These are phyloP conservation scores for Ogataea minuta DNA, from an alignment of 805 yeast genomes.

Conservation along the genomic window DNA sequence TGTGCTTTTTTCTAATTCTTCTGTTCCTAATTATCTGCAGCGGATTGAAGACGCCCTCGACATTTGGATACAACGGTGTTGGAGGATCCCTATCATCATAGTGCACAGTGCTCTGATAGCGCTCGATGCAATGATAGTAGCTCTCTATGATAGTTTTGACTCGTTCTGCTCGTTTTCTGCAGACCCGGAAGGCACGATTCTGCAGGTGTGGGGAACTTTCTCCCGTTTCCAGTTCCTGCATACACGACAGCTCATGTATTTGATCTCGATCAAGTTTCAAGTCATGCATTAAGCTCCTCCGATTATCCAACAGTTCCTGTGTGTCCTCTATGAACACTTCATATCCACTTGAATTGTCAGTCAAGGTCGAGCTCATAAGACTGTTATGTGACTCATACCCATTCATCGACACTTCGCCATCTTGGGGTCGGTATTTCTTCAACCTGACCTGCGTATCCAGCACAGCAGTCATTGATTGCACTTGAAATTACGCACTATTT, in stretches of 20 bases:
- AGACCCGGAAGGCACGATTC: slow-evolving; percentile 32
- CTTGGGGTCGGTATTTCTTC: slow-evolving; percentile 16
- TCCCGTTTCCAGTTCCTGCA: background rate
- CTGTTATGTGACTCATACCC: slow-evolving; percentile 6
- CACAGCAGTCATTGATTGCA: slow-evolving; percentile 13
- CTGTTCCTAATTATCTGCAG: slow-evolving; percentile 79
- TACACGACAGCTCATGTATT: background rate
- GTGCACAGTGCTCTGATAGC: slow-evolving; percentile 35
- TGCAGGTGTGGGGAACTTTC: background rate
- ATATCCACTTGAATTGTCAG: slow-evolving; percentile 5
- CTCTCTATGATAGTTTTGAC: slow-evolving; percentile 47
- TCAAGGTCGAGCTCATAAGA: slow-evolving; percentile 7
- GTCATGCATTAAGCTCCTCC: slow-evolving; percentile 7
- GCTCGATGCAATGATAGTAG: slow-evolving; percentile 48
- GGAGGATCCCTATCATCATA: slow-evolving; percentile 19
- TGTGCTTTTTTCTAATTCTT: slow-evolving; percentile 49
- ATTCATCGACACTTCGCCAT: background rate
- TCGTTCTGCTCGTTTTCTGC: slow-evolving; percentile 47
- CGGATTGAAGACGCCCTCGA: slow-evolving; percentile 77
- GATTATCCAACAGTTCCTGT: slow-evolving; percentile 7
- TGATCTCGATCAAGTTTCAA: slow-evolving; percentile 1
- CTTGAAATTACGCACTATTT: background rate
- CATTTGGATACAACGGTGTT: slow-evolving; percentile 39
- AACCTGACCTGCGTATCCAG: slow-evolving; percentile 18
- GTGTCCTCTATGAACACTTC: slow-evolving; percentile 8